A percentile compares a stretch with the other conserved stretches of the same genome.
These are phyloP conservation scores for Tilletia setariae DNA, from an alignment of 1,284 basidiomycete genomes.

Conservation along the genomic window DNA sequence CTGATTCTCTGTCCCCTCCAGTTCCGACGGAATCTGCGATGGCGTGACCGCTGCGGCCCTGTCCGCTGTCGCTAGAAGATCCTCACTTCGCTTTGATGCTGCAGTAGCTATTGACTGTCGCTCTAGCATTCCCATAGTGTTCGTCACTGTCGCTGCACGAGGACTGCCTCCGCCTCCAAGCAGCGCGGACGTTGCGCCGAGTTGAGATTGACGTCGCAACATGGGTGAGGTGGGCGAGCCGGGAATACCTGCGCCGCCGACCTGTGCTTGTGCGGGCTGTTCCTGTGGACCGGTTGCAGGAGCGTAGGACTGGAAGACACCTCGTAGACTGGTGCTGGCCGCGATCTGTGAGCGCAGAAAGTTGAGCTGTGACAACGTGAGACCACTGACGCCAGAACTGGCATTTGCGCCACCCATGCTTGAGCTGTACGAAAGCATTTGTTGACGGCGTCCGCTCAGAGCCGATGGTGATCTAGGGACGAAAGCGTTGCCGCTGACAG, in stretches of 20 bases:
- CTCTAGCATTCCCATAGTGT: neutral
- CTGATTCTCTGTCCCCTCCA: no score
- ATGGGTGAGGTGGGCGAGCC: neutral
- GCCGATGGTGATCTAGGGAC: neutral
- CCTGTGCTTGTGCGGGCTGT: conserved; percentile 18
- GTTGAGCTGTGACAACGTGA: conserved; percentile 11
- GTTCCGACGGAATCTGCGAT: no score
- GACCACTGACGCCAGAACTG: conserved; percentile 6
- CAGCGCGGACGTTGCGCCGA: neutral
- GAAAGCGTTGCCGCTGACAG: neutral
- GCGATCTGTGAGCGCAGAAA: conserved; percentile 20
- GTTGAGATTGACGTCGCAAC: neutral
- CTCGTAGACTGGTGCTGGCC: conserved; percentile 27
- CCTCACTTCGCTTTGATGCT: conserved; percentile 13
- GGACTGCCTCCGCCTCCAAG: neutral
- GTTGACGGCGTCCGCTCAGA: neutral
- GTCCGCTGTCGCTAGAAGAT: neutral
- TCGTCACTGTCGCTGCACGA: neutral
- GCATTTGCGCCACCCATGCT: conserved; percentile 19
- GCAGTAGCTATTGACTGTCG: conserved; percentile 2
- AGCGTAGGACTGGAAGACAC: conserved; percentile 38
- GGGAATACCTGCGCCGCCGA: neutral
- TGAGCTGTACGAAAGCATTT: conserved; percentile 7
- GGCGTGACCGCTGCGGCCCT: no score
- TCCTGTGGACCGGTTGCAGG: conserved; percentile 23